Conservation (phyloP, 2,329 filamentous ascomycete species). For the Neospermospora avenae region DNA sequence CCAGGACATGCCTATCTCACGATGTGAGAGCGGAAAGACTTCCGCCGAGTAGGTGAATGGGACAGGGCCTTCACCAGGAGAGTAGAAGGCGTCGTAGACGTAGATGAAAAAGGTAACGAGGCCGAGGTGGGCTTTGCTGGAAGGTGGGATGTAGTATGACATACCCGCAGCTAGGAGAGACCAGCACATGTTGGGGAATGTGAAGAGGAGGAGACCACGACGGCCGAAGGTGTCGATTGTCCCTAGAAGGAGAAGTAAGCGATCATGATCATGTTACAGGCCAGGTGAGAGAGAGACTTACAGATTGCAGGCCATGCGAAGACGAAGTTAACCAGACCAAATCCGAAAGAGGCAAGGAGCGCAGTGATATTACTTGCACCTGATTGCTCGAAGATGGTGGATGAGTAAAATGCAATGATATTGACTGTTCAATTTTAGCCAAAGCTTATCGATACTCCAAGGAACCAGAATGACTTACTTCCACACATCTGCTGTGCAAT, state of each 20-base stretch:
- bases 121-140: constrained; percentile 44
- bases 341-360: constrained; percentile 61
- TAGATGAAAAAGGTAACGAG: constrained; percentile 61
- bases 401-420: constrained; percentile 74
- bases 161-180: constrained; percentile 62
- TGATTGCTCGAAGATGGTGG: constrained; percentile 58
- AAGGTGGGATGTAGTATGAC: constrained; percentile 47
- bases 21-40: constrained; percentile 61
- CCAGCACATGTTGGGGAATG: constrained; percentile 66
- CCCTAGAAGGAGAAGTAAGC: background rate
- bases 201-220: constrained; percentile 53
- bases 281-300: background rate
- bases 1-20: constrained; percentile 62
- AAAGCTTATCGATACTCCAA: background rate
- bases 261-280: background rate
- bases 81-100: constrained; percentile 62
- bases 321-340: constrained; percentile 62
- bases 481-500: constrained; percentile 39
- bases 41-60: constrained; percentile 62
- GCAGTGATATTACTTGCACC: constrained; percentile 45
- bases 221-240: constrained; percentile 68
- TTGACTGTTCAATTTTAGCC: constrained; percentile 44
- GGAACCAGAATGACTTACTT: constrained; percentile 5
- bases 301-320: constrained; percentile 54
- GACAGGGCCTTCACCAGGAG: constrained; percentile 58